These are phyloP conservation scores for Leishmania arabica DNA, from an alignment of 208 protist species.

Conservation along the genomic window DNA sequence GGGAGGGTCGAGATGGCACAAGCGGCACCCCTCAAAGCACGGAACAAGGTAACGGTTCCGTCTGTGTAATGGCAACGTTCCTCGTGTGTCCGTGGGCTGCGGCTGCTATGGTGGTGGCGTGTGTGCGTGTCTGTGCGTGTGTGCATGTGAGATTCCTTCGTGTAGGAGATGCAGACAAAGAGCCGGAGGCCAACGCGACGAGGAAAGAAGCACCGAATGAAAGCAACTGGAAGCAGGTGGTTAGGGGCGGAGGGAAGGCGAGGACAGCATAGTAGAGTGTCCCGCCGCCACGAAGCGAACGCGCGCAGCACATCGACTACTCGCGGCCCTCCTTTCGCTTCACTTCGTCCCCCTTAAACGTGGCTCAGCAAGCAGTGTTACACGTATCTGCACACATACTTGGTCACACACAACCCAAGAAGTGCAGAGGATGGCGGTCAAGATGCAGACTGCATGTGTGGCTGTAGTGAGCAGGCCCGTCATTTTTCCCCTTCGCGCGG, in stretches of 20 bases:
- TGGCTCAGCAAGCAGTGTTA: not conserved
- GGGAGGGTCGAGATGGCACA: not conserved
- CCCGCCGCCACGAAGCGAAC: not conserved
- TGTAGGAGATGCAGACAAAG: not conserved
- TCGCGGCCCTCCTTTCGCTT: not conserved
- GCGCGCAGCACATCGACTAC: not conserved
- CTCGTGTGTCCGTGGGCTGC: not conserved
- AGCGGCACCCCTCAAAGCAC: not conserved
- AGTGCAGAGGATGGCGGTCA: slow-evolving; percentile 1
- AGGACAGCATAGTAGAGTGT: not conserved
- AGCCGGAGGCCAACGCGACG: not conserved
- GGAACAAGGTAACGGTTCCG: not conserved
- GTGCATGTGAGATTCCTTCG: not conserved
- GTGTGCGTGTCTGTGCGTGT: not conserved
- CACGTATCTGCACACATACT: not conserved
- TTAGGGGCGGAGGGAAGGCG: not conserved
- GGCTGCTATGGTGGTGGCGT: not conserved
- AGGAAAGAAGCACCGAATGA: not conserved
- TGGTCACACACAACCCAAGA: not conserved
- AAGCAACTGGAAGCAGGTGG: not conserved
- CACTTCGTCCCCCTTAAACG: not conserved
- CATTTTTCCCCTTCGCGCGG: too few species aligned
- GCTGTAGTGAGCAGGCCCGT: too few species aligned
- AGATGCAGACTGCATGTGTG: not conserved
- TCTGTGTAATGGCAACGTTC: not conserved